phyloP scores from a whole-genome alignment of 176 grass and related monocot species.

The Aegilops bicornis region DNA sequence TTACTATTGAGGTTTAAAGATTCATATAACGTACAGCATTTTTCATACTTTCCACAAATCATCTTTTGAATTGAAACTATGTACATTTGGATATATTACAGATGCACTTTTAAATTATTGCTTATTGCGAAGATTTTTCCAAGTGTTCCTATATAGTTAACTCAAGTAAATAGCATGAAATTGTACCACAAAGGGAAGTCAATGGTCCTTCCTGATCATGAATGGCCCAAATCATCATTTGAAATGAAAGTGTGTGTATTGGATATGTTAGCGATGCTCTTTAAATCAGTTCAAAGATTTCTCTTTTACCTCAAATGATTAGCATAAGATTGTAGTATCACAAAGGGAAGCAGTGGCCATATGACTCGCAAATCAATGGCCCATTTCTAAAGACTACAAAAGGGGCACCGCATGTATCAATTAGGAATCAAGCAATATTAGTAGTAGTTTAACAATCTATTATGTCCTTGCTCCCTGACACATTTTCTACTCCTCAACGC shows the following conservation, averaged over 20 bases:
- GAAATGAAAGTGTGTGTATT: not conserved
- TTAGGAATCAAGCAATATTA: not conserved
- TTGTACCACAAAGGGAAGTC: not conserved
- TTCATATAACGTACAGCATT: not conserved
- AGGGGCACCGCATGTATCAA: not conserved
- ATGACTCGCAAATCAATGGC: not conserved
- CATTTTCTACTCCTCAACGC: not conserved
- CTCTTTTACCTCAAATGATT: not conserved
- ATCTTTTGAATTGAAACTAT: not conserved
- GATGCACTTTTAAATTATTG: not conserved
- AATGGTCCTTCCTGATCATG: not conserved
- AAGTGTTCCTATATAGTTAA: conserved; percentile 16
- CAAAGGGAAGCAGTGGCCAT: not conserved
- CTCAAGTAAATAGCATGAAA: conserved; percentile 22
- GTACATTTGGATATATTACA: not conserved
- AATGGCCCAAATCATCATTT: not conserved
- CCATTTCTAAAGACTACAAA: conserved; percentile 20
- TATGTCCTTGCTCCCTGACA: not conserved
- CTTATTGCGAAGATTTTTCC: not conserved
- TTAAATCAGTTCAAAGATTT: not conserved
- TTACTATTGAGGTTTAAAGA: conserved; percentile 1
- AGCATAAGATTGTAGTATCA: not conserved
- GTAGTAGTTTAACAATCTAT: not conserved
- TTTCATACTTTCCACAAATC: conserved; percentile 15
- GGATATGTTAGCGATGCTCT: conserved; percentile 6